Evolutionary conservation across 176 grass and related monocot genomes (phyloP), one percentile per base, ranked within the genome.

Genomic region (Carex myosuroides): DNA sequence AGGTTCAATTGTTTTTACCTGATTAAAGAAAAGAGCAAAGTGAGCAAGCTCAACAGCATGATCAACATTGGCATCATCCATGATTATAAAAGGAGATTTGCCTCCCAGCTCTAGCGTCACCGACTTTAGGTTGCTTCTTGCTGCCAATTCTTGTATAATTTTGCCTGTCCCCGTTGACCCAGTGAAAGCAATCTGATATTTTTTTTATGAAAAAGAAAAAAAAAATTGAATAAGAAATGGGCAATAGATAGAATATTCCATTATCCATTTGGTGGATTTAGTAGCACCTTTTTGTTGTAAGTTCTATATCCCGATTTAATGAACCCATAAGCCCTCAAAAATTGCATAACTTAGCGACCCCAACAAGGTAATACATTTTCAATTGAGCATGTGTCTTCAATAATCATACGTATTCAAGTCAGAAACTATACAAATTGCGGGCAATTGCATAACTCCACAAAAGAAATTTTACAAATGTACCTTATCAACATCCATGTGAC

Each of bases 41-140:
- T 99, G 96, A 20, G 96, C 96, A 58, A 98, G 93, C 85, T 98
- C 96, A 5, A 93, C 96, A 56, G 96, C 96, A 70, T 88, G 85
- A 81, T 93, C 93, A 35, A 98, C 80, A 73, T 98, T 75, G 0
- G 92, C 93, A 78, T 98, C 96, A 60, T 90, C 96, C 93, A 98
- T 93, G 53, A 98, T 76, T 41, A 98, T 90, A 61, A 98, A 93
- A 13, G 96, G 93, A 3, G 96, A 98, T 79, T 98, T 98, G 62
- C 96, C 96, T 0, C 96, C 96, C 11, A 98, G 96, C 87, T 98
- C 96, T 70, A 98, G 86, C 12, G 96, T 98, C 84, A 95, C 96
- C 11, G 82, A 50, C 88, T 98, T 98, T 8, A 98, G 89, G 82
- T 95, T 98, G 89, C 96, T 98, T 89, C 93, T 88, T 37, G 96